Evolutionary conservation across 139 green algal genomes (phyloP), one percentile per base, ranked within the genome.

Genomic region (Nannochloris sp.): DNA sequence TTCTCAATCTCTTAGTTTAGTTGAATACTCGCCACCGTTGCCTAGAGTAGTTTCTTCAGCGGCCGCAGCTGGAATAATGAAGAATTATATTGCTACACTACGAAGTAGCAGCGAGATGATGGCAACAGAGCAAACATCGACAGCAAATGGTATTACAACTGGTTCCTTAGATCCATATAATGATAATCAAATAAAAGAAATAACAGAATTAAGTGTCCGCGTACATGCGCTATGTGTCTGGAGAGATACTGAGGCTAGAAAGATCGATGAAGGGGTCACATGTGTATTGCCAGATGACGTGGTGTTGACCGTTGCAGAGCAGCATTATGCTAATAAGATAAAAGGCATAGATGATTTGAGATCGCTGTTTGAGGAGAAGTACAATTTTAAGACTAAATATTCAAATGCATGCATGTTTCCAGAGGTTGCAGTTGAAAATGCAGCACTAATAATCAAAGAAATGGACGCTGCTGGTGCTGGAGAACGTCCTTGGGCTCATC

Each of bases 201-300:
- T 61, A 13, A 54, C 57, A 44, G 13, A 48, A 0, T 12, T 77
- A 38, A 47, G 60, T 4, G 64, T 80, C 35, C 65, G 68, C 4
- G 54, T 91, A 29, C 37, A 73, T 13, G 71, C 54, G 8, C 58
- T 92, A n/a, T 83, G 77, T 33, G 51, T 64, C 6, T 89, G 81
- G 81, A 66, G 82, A 9, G 82, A 88, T 66, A 46, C 55, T 12
- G 31, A 46, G 19, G 82, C 80, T 0, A 61, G 82, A 6, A 7
- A 29, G 3, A 35, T 48, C 2, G 72, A 82, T 59, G 75, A 82
- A 63, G 62, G 68, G 14, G 27, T 70, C 24, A 64, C 73, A 53
- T 70, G 54, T 54, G 25, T 85, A 29, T 44, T 88, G 58, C 79
- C 67, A 7, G 73, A 87, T 30, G 42, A 31, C 1, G 34, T 63